Evolutionary conservation across 257 asterid genomes (phyloP), one percentile per base, ranked within the genome.

Genomic region (Cynanchum wilfordii): DNA sequence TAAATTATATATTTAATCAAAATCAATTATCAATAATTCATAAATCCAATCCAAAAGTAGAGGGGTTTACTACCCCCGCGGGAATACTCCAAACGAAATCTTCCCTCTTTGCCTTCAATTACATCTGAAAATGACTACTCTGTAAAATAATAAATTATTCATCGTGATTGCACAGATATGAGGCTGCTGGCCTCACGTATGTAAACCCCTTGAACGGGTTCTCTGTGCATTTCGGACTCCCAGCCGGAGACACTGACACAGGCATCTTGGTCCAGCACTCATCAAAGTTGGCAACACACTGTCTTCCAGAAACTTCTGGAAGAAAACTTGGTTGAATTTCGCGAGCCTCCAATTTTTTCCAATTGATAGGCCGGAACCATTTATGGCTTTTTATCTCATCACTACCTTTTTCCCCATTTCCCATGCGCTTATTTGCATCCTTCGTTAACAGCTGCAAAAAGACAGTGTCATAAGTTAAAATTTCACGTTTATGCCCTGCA

Each of bases 181-280:
- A 40, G 68, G 84, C 78, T 24, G 81, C 79, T 12, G 96, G 88
- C 66, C 73, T 84, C 54, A 83, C 95, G 77, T 87, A 90, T 69
- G 84, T 84, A 78, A 89, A 91, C 3, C 92, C 96, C 73, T 77
- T 74, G 75, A 91, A 89, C 59, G 87, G 89, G 38, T 87, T 86
- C 58, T 83, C 96, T 2, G 42, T 78, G 22, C 64, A 78, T 71
- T 84, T 85, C 5, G 97, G 97, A 77, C 87, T 91, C 24, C 83
- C 82, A 20, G 86, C 92, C 0, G 94, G 97, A 47, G 94, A 91
- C 78, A 82, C 94, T 36, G 80, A 63, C 52, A 89, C 63, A 2
- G 97, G 78, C 92, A 81, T 89, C 25, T 80, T 85, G 36, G 97
- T 91, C 89, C 90, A 90, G 56, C 84, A 73, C 76, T 86, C 88